Conservation (phyloP, 495 filamentous ascomycete species). For the Talaromyces borbonicus region DNA sequence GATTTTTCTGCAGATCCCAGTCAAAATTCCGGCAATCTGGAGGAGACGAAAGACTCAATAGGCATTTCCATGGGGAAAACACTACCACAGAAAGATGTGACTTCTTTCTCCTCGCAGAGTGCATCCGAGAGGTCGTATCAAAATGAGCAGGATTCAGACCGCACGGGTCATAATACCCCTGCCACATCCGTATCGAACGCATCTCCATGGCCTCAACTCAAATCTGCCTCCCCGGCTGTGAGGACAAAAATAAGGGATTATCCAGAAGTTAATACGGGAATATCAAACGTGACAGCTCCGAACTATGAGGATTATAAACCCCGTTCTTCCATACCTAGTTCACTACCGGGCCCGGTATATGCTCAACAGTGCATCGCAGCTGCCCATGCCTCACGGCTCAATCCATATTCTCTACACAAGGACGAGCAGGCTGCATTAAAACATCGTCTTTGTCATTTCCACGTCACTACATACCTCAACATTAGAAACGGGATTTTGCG, state of each 20-base stretch:
- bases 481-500: slow-evolving; percentile 92
- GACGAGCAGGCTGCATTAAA: slow-evolving; percentile 74
- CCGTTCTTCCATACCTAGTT: slow-evolving; percentile 71
- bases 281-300: slow-evolving; percentile 4
- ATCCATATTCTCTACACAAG: slow-evolving; percentile 80
- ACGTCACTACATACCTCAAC: slow-evolving; percentile 94
- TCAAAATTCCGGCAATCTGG: too few species aligned
- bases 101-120: slow-evolving; percentile 5
- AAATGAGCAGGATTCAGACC: slow-evolving; percentile 12
- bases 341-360: slow-evolving; percentile 61
- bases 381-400: slow-evolving; percentile 79
- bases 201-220: slow-evolving; percentile 16
- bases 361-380: slow-evolving; percentile 81
- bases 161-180: slow-evolving; percentile 16
- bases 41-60: too few species aligned
- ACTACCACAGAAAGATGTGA: background rate
- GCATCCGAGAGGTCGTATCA: slow-evolving; percentile 7
- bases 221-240: slow-evolving; percentile 24
- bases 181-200: slow-evolving; percentile 22
- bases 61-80: too few species aligned
- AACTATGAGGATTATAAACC: slow-evolving; percentile 38
- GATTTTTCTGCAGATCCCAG: too few species aligned
- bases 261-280: slow-evolving; percentile 6
- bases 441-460: slow-evolving; percentile 70
- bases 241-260: slow-evolving; percentile 7